phyloP scores from a whole-genome alignment of 2,329 filamentous ascomycete genomes.

The Phyllosticta ampelicida region DNA sequence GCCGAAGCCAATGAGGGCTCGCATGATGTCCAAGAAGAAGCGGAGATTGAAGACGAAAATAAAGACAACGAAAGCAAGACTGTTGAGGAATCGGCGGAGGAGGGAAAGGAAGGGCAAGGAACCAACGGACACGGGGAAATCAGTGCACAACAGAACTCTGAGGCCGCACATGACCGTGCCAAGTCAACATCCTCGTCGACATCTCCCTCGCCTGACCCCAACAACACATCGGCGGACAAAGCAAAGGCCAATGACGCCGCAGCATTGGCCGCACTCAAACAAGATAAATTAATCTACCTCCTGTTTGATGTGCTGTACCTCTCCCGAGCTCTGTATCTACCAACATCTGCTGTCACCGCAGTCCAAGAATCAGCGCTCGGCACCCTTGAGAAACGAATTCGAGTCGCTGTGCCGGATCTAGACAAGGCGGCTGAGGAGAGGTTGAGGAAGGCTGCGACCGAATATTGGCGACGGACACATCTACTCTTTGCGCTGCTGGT shows the following conservation, averaged over 20 bases:
- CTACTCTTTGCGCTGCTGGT: slow-evolving; percentile 70
- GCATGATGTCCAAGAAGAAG: background rate
- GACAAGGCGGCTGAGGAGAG: slow-evolving; percentile 40
- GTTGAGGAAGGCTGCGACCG: slow-evolving; percentile 52
- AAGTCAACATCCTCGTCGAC: background rate
- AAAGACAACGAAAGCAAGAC: slow-evolving; percentile 9
- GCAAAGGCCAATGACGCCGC: background rate
- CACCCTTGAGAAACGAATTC: slow-evolving; percentile 29
- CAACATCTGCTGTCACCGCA: background rate
- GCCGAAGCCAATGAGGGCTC: background rate
- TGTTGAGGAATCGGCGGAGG: slow-evolving; percentile 10
- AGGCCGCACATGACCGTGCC: background rate
- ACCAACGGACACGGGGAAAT: background rate
- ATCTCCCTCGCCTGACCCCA: background rate
- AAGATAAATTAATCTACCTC: slow-evolving; percentile 26
- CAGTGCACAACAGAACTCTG: background rate
- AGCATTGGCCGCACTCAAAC: slow-evolving; percentile 12
- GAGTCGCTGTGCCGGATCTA: slow-evolving; percentile 36
- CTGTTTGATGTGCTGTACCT: slow-evolving; percentile 36
- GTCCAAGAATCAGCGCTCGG: slow-evolving; percentile 5
- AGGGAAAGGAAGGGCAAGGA: slow-evolving; percentile 11
- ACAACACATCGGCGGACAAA: background rate
- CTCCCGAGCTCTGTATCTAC: slow-evolving; percentile 20
- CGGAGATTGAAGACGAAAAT: background rate
- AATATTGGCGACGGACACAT: slow-evolving; percentile 76